phyloP scores from a whole-genome alignment of 345 rosid genomes.

The Raphanus sativus region DNA sequence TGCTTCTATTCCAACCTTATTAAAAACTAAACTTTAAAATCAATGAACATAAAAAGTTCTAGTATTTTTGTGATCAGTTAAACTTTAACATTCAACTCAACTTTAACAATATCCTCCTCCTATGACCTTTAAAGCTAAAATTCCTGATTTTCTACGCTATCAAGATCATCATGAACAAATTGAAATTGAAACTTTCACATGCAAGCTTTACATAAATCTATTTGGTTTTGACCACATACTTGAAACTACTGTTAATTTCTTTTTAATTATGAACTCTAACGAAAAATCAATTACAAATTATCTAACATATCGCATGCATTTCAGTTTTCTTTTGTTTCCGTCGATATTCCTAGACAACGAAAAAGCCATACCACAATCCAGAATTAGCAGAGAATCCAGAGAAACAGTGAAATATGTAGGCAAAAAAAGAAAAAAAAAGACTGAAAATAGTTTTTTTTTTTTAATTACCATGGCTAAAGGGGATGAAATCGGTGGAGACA shows the following conservation, averaged over 20 bases:
- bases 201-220: background rate
- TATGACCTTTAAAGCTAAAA: background rate
- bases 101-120: background rate
- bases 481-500: slow-evolving; percentile 7
- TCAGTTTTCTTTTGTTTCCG: background rate
- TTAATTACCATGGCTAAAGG: slow-evolving; percentile 27
- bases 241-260: background rate
- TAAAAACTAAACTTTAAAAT: background rate
- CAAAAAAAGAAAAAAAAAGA: no score
- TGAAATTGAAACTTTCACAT: background rate
- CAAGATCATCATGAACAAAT: background rate
- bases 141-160: background rate
- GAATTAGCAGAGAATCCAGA: background rate
- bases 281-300: background rate
- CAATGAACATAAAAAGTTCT: background rate
- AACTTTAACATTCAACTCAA: background rate
- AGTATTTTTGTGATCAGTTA: background rate
- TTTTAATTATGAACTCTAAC: background rate
- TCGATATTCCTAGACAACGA: background rate
- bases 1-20: background rate
- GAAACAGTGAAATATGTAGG: background rate
- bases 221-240: background rate
- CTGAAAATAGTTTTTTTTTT: background rate
- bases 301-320: slow-evolving; percentile 6
- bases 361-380: background rate